These are phyloP conservation scores for Phtheirospermum japonicum DNA, from an alignment of 257 asterid species.

Conservation along the genomic window DNA sequence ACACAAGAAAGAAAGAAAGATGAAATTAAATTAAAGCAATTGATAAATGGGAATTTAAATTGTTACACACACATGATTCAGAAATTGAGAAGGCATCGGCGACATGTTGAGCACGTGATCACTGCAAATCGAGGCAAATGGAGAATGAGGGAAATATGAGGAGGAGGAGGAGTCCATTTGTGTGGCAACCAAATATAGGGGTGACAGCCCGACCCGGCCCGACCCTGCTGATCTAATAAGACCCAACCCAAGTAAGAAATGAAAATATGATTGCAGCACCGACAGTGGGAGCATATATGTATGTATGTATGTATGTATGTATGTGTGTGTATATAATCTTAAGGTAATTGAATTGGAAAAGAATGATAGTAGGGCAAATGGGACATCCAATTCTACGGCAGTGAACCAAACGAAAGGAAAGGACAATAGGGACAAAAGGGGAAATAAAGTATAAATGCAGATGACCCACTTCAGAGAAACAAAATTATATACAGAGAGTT, in stretches of 20 bases:
- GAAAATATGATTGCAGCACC: slow-evolving; percentile 22
- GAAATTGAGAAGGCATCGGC: slow-evolving; percentile 31
- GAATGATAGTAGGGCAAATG: too few relatives aligned
- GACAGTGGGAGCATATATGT: slow-evolving; percentile 22
- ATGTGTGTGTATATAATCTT: too few relatives aligned
- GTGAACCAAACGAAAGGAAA: too few relatives aligned
- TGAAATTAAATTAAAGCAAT: not conserved
- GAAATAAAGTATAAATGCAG: slow-evolving; percentile 27
- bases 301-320: too few relatives aligned
- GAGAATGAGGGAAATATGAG: slow-evolving; percentile 29
- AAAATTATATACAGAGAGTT: slow-evolving; percentile 16
- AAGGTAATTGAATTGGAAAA: too few relatives aligned
- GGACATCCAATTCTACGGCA: too few relatives aligned
- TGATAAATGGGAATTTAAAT: not conserved
- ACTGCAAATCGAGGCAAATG: slow-evolving; percentile 23
- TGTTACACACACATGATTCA: slow-evolving; percentile 30
- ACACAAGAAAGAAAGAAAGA: not conserved
- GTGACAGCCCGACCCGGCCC: not conserved
- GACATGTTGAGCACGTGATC: slow-evolving; percentile 38
- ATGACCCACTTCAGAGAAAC: slow-evolving; percentile 32
- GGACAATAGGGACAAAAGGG: slow-evolving; percentile 1
- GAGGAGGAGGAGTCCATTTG: slow-evolving; percentile 32
- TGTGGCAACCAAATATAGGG: too few relatives aligned
- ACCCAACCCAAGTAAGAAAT: slow-evolving; percentile 1
- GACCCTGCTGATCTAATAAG: too few relatives aligned